These are phyloP conservation scores for Cyclocybe cylindracea DNA, from an alignment of 768 basidiomycete genomes.

Conservation along the genomic window DNA sequence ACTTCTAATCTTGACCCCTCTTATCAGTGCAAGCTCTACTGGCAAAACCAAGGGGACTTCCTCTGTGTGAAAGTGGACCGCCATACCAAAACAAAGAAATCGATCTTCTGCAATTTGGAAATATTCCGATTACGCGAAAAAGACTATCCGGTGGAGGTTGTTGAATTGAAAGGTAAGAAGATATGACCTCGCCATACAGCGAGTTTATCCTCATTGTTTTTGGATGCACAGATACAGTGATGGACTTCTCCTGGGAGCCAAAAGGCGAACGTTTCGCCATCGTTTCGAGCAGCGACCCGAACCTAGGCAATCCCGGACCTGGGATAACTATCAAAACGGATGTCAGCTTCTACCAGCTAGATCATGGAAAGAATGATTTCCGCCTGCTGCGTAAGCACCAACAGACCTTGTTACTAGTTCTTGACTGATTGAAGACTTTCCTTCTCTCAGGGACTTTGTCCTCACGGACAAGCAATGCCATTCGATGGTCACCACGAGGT, in stretches of 20 bases:
- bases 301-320: constrained; percentile 85
- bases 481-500: constrained; percentile 96
- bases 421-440: constrained; percentile 8
- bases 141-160: constrained; percentile 95
- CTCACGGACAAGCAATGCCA: constrained; percentile 85
- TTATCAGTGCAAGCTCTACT: constrained; percentile 89
- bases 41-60: constrained; percentile 99
- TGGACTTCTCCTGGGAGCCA: constrained; percentile 99
- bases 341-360: constrained; percentile 94
- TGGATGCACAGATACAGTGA: constrained; percentile 72
- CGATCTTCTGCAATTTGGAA: constrained; percentile 96
- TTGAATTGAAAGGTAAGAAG: constrained; percentile 87
- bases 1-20: neutral
- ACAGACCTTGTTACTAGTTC: neutral
- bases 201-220: constrained; percentile 9
- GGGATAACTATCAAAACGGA: constrained; percentile 96
- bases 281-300: constrained; percentile 91
- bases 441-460: constrained; percentile 64
- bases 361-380: constrained; percentile 93
- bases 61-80: constrained; percentile 99
- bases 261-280: constrained; percentile 95
- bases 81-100: constrained; percentile 98
- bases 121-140: constrained; percentile 98
- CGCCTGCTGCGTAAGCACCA: constrained; percentile 71
- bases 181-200: neutral